A percentile compares a stretch with the other conserved stretches of the same genome.
These are phyloP conservation scores for Fraxinus baroniana DNA, from an alignment of 305 asterid species.

Conservation along the genomic window DNA sequence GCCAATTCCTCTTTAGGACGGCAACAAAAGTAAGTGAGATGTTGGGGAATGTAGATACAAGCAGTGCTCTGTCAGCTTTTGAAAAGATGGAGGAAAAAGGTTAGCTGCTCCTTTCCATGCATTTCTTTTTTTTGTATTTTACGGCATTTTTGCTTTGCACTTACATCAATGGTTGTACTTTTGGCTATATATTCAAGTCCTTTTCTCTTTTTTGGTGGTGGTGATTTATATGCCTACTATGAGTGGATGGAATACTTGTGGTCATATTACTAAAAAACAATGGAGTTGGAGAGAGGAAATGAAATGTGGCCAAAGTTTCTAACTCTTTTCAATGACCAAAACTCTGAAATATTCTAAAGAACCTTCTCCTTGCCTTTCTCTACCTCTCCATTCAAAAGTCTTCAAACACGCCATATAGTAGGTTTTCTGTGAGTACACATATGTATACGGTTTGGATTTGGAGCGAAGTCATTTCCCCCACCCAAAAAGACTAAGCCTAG, in stretches of 20 bases:
- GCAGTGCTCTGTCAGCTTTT: conserved; percentile 56
- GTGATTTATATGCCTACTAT: neutral
- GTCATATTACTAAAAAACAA: neutral
- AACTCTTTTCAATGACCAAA: neutral
- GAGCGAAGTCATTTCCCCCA: neutral
- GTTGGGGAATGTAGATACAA: conserved; percentile 55
- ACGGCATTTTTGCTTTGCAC: neutral
- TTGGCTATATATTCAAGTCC: neutral
- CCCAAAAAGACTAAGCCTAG: neutral
- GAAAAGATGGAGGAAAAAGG: conserved; percentile 72
- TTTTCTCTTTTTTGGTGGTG: neutral
- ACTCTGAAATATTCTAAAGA: neutral
- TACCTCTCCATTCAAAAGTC: neutral
- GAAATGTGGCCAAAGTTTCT: neutral
- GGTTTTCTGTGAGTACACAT: neutral
- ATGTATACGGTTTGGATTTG: neutral
- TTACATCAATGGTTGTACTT: neutral
- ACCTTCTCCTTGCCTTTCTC: neutral
- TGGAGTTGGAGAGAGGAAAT: neutral
- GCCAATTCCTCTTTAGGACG: conserved; percentile 38
- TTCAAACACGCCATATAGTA: neutral
- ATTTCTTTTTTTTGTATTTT: neutral
- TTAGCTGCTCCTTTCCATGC: conserved; percentile 22
- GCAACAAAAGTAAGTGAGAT: conserved; percentile 56
- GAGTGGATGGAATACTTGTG: neutral